Conservation (phyloP, 2,329 filamentous ascomycete species). For the Microascus cirrosus region DNA sequence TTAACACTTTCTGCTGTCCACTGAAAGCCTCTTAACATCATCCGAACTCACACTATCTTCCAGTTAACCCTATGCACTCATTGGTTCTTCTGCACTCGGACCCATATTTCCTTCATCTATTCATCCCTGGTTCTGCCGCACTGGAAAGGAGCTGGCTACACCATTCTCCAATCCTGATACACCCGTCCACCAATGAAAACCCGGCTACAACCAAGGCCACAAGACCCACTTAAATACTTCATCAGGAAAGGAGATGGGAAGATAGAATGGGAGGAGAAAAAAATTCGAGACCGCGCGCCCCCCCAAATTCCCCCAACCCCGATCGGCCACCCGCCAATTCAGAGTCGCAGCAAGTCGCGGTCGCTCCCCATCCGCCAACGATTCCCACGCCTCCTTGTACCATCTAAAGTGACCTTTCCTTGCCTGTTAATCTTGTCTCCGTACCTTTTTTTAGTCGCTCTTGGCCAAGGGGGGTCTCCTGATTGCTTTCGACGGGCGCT, state of each 20-base stretch:
- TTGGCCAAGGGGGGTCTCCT: background rate
- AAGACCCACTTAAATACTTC: background rate
- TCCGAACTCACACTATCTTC: background rate
- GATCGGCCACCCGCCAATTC: conserved; percentile 6
- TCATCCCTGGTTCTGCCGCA: background rate
- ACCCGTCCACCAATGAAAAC: background rate
- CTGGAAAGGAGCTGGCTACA: background rate
- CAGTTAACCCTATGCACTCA: background rate
- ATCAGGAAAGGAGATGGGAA: background rate
- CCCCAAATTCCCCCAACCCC: conserved; percentile 2
- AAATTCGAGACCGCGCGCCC: conserved; percentile 3
- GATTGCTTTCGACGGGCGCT: background rate
- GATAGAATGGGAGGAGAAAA: background rate
- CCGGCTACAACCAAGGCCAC: background rate
- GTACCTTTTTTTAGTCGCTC: background rate
- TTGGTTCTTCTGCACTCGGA: background rate
- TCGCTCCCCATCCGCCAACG: conserved; percentile 2
- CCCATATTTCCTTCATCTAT: background rate
- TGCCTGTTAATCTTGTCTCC: background rate
- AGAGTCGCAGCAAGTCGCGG: conserved; percentile 5
- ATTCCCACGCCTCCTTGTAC: conserved; percentile 4
- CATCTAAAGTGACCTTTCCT: background rate
- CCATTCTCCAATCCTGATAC: conserved; percentile 1
- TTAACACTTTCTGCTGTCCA: background rate
- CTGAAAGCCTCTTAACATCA: background rate